These are phyloP conservation scores for Nelumbo lutea DNA, from an alignment of 164 flowering plant species.

Conservation along the genomic window DNA sequence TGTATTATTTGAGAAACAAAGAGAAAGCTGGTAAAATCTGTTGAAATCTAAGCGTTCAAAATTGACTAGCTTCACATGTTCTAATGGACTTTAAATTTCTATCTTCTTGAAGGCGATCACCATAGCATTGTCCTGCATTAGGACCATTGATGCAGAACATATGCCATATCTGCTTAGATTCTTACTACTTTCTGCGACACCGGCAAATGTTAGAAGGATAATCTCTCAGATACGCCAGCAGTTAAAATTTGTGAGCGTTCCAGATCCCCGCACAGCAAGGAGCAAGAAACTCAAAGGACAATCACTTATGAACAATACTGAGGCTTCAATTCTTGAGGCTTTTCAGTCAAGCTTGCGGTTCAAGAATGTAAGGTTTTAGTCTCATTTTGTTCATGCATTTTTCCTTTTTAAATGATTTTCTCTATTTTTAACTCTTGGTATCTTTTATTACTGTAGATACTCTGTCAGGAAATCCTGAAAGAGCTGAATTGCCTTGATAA, in stretches of 20 bases:
- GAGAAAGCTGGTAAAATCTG: no score
- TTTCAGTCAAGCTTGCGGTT: constrained; percentile 69
- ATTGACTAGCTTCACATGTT: not conserved
- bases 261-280: constrained; percentile 26
- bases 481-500: constrained; percentile 53
- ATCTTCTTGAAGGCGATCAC: constrained; percentile 46
- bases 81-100: not conserved
- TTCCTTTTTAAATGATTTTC: not conserved
- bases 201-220: constrained; percentile 53
- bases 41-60: not conserved
- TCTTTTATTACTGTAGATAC: constrained; percentile 29
- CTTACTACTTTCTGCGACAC: constrained; percentile 61
- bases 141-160: constrained; percentile 60
- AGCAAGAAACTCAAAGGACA: constrained; percentile 64
- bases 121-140: constrained; percentile 64
- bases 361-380: constrained; percentile 42
- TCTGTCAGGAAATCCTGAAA: constrained; percentile 68
- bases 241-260: constrained; percentile 46
- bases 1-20: no score
- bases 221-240: constrained; percentile 65
- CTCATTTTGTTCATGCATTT: constrained; percentile 1
- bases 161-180: constrained; percentile 76
- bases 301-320: constrained; percentile 34
- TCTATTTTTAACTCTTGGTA: constrained; percentile 1
- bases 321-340: constrained; percentile 62